These are phyloP conservation scores for Brasilioporus rufonigricans DNA, from an alignment of 768 basidiomycete genomes.

Conservation along the genomic window DNA sequence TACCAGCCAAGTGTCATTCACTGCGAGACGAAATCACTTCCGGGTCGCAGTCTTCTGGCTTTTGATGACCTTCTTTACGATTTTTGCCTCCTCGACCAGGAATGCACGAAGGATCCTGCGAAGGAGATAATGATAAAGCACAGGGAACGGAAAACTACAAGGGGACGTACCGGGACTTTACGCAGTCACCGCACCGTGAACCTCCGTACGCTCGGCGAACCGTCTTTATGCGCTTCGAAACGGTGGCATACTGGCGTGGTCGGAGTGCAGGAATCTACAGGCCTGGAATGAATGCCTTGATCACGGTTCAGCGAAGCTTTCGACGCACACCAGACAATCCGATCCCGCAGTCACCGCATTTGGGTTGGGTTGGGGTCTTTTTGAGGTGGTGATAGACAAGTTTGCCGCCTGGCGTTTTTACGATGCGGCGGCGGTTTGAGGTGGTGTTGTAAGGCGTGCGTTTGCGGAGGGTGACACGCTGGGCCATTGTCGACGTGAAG, in stretches of 20 bases:
- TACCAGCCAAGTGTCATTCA: background rate
- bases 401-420: slow-evolving; percentile 98
- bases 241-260: slow-evolving; percentile 91
- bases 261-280: slow-evolving; percentile 89
- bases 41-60: slow-evolving; percentile 47
- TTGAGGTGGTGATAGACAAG: slow-evolving; percentile 98
- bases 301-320: background rate
- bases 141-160: background rate
- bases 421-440: slow-evolving; percentile 90
- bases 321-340: slow-evolving; percentile 90
- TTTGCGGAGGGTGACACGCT: slow-evolving; percentile 99
- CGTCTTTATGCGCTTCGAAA: slow-evolving; percentile 97
- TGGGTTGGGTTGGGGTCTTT: slow-evolving; percentile 88
- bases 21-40: slow-evolving; percentile 21
- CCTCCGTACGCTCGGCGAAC: slow-evolving; percentile 97
- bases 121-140: background rate
- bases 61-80: slow-evolving; percentile 99
- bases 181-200: slow-evolving; percentile 94
- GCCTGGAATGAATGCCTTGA: background rate
- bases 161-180: slow-evolving; percentile 82
- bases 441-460: slow-evolving; percentile 97
- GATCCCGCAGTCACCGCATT: slow-evolving; percentile 98
- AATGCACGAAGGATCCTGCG: slow-evolving; percentile 94
- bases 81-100: slow-evolving; percentile 99
- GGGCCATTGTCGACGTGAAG: slow-evolving; percentile 66